Evolutionary conservation across 192 early-diverging fungal species (phyloP).

Genomic region (Rhizophagus prolifer): DNA sequence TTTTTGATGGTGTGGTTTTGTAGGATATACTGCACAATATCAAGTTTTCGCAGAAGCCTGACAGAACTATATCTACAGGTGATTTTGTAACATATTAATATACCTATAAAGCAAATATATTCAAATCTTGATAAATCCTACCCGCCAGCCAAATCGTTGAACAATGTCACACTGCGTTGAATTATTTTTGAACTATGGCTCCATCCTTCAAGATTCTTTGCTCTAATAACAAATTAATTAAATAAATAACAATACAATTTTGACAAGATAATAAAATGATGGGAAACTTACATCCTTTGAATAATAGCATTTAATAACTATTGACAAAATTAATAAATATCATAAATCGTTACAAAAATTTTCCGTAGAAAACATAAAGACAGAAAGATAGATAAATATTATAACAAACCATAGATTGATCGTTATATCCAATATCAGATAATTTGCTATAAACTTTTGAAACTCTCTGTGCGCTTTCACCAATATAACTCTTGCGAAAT

Average conservation of each 20-base stretch:
- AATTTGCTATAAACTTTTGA: constrained; percentile 68
- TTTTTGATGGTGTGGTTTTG: constrained; percentile 70
- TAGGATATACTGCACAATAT: constrained; percentile 65
- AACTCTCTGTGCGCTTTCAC: constrained; percentile 61
- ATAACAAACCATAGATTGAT: constrained; percentile 45
- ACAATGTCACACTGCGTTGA: constrained; percentile 64
- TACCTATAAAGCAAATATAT: neutral
- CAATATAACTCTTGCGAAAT: constrained; percentile 81
- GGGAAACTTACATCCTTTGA: constrained; percentile 5
- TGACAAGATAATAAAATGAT: neutral
- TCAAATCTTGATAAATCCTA: constrained; percentile 23
- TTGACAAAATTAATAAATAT: neutral
- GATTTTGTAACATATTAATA: neutral
- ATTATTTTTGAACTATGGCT: constrained; percentile 54
- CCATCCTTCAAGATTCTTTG: constrained; percentile 68
- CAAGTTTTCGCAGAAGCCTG: constrained; percentile 74
- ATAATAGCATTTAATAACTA: neutral
- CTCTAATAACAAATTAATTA: constrained; percentile 43
- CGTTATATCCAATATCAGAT: constrained; percentile 67
- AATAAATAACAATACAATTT: constrained; percentile 24
- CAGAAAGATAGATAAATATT: neutral
- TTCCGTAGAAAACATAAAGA: neutral
- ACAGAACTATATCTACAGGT: constrained; percentile 65
- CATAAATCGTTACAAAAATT: neutral
- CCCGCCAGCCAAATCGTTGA: constrained; percentile 75